Base-by-base conservation (phyloP, 2,329 filamentous ascomycete species). In the Coleophoma cylindrospora region DNA sequence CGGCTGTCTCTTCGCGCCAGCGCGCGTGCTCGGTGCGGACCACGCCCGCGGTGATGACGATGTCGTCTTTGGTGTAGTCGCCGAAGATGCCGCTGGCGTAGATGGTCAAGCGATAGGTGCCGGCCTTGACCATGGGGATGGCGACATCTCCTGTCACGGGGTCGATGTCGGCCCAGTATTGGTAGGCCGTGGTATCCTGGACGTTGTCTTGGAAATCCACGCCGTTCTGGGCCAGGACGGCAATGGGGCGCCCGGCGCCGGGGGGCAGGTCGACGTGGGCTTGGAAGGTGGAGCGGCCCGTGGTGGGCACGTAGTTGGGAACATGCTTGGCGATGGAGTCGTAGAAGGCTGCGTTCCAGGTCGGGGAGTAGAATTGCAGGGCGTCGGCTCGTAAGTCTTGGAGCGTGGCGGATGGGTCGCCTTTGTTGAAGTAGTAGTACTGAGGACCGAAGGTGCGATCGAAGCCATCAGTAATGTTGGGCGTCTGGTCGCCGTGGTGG, bases 361-460 rank as follows among this genome's bases (percentile, higher is more conserved):
- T 66, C 0, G 75, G 73, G 36, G 71, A 66, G 9, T 75, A 76
- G 52, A 74, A 74, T 51, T 72, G 66, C 15, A 70, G 67, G 1
- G 83, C 82, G 49, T 86, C 82, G 11, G 68, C 66, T 19, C 77
- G 71, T 3, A 83, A 71, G 2, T 69, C 68, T 17, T 74, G 62
- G 41, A 81, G 67, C 4, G 70, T 64, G 2, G 72, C 69, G 8
- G 71, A 71, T 0, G 69, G 64, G 2, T 70, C 66, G 11, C 77
- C 78, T 47, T 74, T 74, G 63, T 84, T 86, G 69, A 85, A 86
- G 59, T 83, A 72, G 58, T 77, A 85, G 58, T 76, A 84, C 61
- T 79, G 75, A 6, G 81, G 82, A 1, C 83, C 83, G 58, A 84
- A 84, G 0, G 82, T 85, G 2, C 81, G 73, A 57, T 85, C 81